Conservation (phyloP, 768 basidiomycete species). For the Kwoniella europaea region DNA sequence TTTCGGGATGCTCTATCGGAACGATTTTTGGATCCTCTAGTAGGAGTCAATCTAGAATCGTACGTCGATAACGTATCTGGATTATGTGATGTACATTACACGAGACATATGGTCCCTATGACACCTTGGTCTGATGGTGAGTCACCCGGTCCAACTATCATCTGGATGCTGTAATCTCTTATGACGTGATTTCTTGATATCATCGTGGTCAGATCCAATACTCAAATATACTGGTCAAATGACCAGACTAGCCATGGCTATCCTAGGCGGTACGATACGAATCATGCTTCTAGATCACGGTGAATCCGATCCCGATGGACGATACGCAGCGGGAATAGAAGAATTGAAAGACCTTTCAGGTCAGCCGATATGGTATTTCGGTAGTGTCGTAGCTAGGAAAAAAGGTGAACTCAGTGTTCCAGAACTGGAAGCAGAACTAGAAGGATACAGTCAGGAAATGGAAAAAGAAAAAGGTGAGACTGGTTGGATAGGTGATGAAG, state of each 20-base stretch:
- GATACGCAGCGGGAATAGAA: slow-evolving; percentile 16
- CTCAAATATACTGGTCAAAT: slow-evolving; percentile 17
- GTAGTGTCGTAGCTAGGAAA: slow-evolving; percentile 11
- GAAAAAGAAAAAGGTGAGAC: neutral
- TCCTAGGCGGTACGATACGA: slow-evolving; percentile 17
- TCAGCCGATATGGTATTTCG: slow-evolving; percentile 18
- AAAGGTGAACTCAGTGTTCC: slow-evolving; percentile 8
- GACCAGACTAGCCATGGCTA: slow-evolving; percentile 15
- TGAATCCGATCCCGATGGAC: slow-evolving; percentile 11
- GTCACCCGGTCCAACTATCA: neutral
- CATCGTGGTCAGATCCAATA: slow-evolving; percentile 3
- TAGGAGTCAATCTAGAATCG: slow-evolving; percentile 18
- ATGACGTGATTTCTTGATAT: neutral
- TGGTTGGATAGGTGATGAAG: neutral
- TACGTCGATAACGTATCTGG: slow-evolving; percentile 14
- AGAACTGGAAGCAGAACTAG: neutral
- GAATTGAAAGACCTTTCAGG: slow-evolving; percentile 13
- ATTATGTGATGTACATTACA: slow-evolving; percentile 4
- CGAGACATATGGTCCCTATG: slow-evolving; percentile 17
- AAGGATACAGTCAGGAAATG: neutral
- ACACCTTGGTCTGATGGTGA: slow-evolving; percentile 23
- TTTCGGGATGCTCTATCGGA: slow-evolving; percentile 18
- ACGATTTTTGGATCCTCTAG: slow-evolving; percentile 20
- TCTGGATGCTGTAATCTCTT: too few relatives aligned
- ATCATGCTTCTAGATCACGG: slow-evolving; percentile 18